phyloP scores from a whole-genome alignment of 73 alveolate species.

The Symbiodinium pilosum region DNA sequence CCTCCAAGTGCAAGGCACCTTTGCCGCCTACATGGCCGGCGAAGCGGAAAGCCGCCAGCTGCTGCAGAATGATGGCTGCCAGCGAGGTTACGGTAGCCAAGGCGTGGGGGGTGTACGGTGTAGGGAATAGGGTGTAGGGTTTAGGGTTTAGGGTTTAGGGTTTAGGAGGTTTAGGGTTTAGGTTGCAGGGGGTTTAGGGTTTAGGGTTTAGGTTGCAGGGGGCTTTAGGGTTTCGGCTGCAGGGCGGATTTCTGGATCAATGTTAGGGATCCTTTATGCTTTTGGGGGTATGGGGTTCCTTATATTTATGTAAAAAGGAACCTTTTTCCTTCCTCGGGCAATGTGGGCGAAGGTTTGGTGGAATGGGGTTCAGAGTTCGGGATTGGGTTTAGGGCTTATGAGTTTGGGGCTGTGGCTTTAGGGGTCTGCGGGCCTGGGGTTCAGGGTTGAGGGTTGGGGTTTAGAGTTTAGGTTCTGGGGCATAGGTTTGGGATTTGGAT shows the following conservation, averaged over 20 bases:
- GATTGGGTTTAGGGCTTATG: neutral
- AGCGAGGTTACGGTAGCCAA: neutral
- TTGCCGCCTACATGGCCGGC: constrained; percentile 89
- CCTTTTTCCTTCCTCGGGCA: too few relatives aligned
- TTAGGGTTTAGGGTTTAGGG: neutral
- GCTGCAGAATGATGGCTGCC: neutral
- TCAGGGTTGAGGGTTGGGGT: neutral
- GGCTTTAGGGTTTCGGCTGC: neutral
- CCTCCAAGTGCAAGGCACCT: neutral
- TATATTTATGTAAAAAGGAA: too few relatives aligned
- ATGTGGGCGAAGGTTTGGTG: too few relatives aligned
- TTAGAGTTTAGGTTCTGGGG: neutral
- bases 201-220: neutral
- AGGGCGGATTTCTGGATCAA: too few relatives aligned
- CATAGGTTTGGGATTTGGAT: neutral
- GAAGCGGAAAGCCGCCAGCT: neutral
- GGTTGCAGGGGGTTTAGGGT: too few relatives aligned
- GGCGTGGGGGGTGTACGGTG: neutral
- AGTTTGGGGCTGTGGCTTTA: neutral
- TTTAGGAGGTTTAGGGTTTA: too few relatives aligned
- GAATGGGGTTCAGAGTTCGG: neutral
- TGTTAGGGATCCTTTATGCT: too few relatives aligned
- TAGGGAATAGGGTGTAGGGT: neutral
- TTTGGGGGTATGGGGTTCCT: neutral
- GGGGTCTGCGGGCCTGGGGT: neutral